These are phyloP conservation scores for Arthrobotrys iridis DNA, from an alignment of 2,329 filamentous ascomycete species.

Conservation along the genomic window DNA sequence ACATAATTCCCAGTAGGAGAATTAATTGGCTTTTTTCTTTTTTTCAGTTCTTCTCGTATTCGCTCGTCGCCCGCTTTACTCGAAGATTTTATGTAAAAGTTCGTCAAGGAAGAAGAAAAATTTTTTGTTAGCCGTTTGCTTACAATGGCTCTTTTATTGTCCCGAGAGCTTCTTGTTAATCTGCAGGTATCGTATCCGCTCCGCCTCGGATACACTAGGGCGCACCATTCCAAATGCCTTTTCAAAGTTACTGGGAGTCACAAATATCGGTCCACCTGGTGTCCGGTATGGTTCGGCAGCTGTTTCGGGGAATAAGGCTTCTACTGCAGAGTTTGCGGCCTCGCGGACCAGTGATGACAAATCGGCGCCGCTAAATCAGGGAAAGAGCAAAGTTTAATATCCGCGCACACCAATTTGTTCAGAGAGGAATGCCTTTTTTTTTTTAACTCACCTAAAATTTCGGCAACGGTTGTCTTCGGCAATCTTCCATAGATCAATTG, in stretches of 20 bases:
- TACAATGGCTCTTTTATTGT: conserved; percentile 11
- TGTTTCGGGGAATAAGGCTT: conserved; percentile 41
- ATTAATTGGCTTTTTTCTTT: background rate
- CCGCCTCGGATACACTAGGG: conserved; percentile 59
- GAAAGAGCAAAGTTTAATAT: conserved; percentile 28
- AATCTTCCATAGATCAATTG: conserved; percentile 70
- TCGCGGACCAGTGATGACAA: conserved; percentile 69
- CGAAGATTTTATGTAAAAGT: background rate
- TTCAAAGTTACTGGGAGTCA: conserved; percentile 62
- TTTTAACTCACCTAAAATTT: conserved; percentile 71
- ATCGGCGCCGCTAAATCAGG: conserved; percentile 67
- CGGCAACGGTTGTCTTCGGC: conserved; percentile 75
- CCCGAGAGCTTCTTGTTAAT: conserved; percentile 44
- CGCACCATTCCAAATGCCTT: conserved; percentile 62
- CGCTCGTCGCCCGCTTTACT: conserved; percentile 5
- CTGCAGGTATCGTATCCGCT: conserved; percentile 48
- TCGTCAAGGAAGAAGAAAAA: conserved; percentile 11
- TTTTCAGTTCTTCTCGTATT: conserved; percentile 2
- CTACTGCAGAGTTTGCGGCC: conserved; percentile 63
- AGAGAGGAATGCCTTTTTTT: background rate
- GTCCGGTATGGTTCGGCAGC: background rate
- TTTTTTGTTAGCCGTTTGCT: background rate
- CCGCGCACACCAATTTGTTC: conserved; percentile 1
- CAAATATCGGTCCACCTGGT: conserved; percentile 8
- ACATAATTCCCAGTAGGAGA: conserved; percentile 14